phyloP scores from a whole-genome alignment of 768 basidiomycete species.

The Naganishia antarctica region DNA sequence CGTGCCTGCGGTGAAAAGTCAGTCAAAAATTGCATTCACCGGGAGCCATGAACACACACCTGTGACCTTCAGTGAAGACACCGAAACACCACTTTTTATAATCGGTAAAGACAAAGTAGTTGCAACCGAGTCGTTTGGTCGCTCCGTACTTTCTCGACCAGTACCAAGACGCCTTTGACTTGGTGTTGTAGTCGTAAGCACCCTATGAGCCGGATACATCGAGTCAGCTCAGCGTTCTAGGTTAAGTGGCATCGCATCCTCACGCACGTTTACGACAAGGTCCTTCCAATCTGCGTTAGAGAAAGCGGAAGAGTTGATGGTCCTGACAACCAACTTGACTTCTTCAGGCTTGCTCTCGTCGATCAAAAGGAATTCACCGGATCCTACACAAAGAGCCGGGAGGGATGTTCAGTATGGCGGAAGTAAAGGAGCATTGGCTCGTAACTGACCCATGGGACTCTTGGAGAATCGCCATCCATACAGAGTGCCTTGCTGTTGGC shows the following conservation, averaged over 20 bases:
- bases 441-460: conserved; percentile 44
- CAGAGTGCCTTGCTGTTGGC: conserved; percentile 2
- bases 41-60: conserved; percentile 1
- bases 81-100: conserved; percentile 50
- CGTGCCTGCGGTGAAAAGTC: conserved; percentile 26
- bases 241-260: not conserved
- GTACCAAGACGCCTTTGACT: conserved; percentile 49
- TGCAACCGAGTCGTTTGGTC: conserved; percentile 40
- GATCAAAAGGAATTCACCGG: conserved; percentile 46
- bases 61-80: conserved; percentile 38
- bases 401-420: not conserved
- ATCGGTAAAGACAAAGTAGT: conserved; percentile 48
- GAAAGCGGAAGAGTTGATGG: conserved; percentile 47
- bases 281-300: conserved; percentile 47
- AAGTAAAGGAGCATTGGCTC: not conserved
- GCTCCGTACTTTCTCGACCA: conserved; percentile 47
- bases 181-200: conserved; percentile 47
- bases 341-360: conserved; percentile 38
- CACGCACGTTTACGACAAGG: conserved; percentile 44
- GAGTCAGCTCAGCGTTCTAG: not conserved
- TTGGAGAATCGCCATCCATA: conserved; percentile 46
- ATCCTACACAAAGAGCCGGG: conserved; percentile 31
- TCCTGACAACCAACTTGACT: conserved; percentile 46
- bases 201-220: conserved; percentile 31
- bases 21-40: not conserved